Evolutionary conservation across 2,329 filamentous ascomycete genomes (phyloP), one percentile per base, ranked within the genome.

Genomic region (Sarocladium brachiariae): DNA sequence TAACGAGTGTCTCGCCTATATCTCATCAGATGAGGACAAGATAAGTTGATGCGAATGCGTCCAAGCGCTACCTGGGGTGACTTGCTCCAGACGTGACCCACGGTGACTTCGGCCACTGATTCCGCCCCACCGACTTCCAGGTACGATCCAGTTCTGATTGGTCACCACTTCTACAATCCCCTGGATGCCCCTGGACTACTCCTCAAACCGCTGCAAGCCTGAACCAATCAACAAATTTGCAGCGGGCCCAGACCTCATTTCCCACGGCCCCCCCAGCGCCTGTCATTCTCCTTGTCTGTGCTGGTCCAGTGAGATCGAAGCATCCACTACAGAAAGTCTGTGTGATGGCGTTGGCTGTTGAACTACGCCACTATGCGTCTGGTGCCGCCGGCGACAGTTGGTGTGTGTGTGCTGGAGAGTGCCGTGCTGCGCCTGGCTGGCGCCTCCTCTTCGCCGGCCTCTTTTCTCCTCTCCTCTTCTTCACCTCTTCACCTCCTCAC

Each of bases 181-280:
- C 43, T 47, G 43, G 27, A 31, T 47, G 25, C 43, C 43, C 43
- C 43, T 47, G 43, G 43, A 47, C 25, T 16, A 19, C 27, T 23
- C 43, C 43, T 47, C 43, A 16, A 47, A 47, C 43, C 43, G 27
- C 43, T 33, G 43, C 43, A 33, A 33, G 43, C 14, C 27, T 16
- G 4, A 45, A 25, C 43, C 43, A 47, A 47, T 47, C 43, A 47
- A 13, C 9, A 16, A 16, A 5, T 13, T 13, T 11, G 10, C 16
- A 19, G 43, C 43, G 43, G 43, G 21, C 43, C 43, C 43, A 11
- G 43, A 25, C 43, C 43, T 47, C 43, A 47, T 47, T 47, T 47
- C 43, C 43, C 43, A 33, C 5, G 4, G 43, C 8, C 39, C 39
- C 39, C 43, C 43, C 43, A 31, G 43, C 43, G 43, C 11, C 43